Percentiles rank a stretch among this genome's conserved stretches.
Conservation (phyloP, 768 basidiomycete genomes). For the Termitomyces eurrhizus region DNA sequence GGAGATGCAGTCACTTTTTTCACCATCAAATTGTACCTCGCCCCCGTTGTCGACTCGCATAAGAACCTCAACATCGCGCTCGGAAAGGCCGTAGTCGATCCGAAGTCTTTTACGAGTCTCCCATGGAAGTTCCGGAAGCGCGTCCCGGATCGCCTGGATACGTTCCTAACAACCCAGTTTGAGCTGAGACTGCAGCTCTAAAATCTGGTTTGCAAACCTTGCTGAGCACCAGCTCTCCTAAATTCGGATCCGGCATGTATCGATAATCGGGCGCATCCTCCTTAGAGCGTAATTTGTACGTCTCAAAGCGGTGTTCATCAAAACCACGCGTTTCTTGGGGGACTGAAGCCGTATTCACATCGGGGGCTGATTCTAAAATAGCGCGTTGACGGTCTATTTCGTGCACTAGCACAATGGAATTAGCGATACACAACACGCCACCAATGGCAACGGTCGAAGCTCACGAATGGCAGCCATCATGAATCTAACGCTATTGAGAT, state of each 20-base stretch:
- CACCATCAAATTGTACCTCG: conserved; percentile 63
- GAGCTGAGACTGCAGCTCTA: neutral
- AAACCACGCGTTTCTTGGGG: conserved; percentile 90
- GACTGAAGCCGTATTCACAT: conserved; percentile 36
- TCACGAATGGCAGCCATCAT: conserved; percentile 85
- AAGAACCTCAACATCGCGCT: conserved; percentile 71
- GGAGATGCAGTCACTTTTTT: conserved; percentile 17
- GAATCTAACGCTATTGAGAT: conserved; percentile 87
- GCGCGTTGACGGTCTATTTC: conserved; percentile 80
- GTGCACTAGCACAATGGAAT: conserved; percentile 43
- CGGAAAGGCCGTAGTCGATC: conserved; percentile 40
- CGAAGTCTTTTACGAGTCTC: conserved; percentile 56
- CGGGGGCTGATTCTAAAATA: conserved; percentile 37
- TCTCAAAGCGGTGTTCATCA: conserved; percentile 76
- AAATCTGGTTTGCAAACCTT: conserved; percentile 30
- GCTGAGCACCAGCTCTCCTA: conserved; percentile 67
- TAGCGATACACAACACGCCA: neutral
- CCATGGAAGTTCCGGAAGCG: conserved; percentile 77
- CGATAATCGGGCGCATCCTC: conserved; percentile 95
- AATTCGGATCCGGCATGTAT: conserved; percentile 97
- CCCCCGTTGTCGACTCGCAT: conserved; percentile 65
- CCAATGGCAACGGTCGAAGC: neutral
- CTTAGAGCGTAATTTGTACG: conserved; percentile 81
- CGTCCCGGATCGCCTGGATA: conserved; percentile 44
- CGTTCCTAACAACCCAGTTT: conserved; percentile 47